Evolutionary conservation across 148 eudicot species (phyloP).

Genomic region (Drosera capensis): DNA sequence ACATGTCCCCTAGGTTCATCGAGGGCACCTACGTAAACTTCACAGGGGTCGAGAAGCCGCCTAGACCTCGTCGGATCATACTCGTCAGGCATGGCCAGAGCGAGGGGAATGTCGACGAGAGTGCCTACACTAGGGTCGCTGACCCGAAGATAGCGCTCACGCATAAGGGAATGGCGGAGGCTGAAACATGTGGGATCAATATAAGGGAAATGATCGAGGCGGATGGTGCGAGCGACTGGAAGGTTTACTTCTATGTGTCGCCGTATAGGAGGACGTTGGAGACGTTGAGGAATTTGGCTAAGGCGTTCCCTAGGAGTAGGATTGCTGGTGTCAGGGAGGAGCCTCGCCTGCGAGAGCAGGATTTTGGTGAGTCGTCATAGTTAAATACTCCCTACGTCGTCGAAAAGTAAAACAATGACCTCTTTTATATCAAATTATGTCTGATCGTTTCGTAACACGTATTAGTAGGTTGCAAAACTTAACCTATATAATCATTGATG

Average conservation of each 20-base stretch:
- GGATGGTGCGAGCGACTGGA: constrained; percentile 35
- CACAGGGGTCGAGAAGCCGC: constrained; percentile 10
- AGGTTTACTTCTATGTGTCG: constrained; percentile 37
- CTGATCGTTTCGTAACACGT: no score
- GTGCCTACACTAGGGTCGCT: constrained; percentile 29
- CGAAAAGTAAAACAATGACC: no score
- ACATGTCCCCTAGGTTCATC: background rate
- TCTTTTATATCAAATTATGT: no score
- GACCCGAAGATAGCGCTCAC: constrained; percentile 33
- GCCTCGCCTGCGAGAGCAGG: constrained; percentile 43
- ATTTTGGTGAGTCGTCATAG: constrained; percentile 36
- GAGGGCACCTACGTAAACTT: background rate
- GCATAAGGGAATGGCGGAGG: constrained; percentile 24
- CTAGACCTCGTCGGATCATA: constrained; percentile 35
- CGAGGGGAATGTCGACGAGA: constrained; percentile 37
- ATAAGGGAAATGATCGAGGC: constrained; percentile 26
- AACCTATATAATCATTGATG: no score
- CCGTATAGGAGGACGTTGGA: constrained; percentile 29
- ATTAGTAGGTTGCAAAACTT: no score
- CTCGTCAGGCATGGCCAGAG: constrained; percentile 46
- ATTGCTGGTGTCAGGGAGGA: constrained; percentile 42
- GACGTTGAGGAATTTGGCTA: constrained; percentile 26
- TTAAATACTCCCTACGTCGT: no score
- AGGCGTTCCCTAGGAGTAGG: constrained; percentile 26
- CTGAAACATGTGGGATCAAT: constrained; percentile 23